These are phyloP conservation scores for Ajuga reptans DNA, from an alignment of 305 asterid species.

Conservation along the genomic window DNA sequence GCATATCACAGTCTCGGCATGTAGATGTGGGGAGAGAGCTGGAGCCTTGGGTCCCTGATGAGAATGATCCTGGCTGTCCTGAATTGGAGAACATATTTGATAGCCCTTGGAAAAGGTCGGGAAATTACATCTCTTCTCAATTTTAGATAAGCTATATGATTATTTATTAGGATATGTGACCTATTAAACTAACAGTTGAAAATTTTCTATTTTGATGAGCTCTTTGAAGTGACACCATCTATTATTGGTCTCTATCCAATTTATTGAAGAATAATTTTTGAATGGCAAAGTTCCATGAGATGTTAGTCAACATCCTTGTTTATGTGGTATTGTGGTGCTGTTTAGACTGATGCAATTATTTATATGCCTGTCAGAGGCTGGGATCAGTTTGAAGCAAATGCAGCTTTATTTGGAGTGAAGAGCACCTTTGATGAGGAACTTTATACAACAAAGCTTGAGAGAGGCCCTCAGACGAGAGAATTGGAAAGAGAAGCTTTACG, in stretches of 20 bases:
- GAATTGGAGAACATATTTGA: slow-evolving; percentile 82
- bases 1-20: slow-evolving; percentile 67
- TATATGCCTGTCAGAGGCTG: slow-evolving; percentile 56
- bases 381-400: slow-evolving; percentile 92
- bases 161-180: background rate
- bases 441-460: slow-evolving; percentile 90
- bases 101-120: slow-evolving; percentile 73
- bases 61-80: slow-evolving; percentile 53
- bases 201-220: background rate
- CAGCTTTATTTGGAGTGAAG: slow-evolving; percentile 80
- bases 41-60: slow-evolving; percentile 94
- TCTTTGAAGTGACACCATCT: background rate
- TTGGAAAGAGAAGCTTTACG: slow-evolving; percentile 78
- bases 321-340: slow-evolving; percentile 9
- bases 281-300: slow-evolving; percentile 15
- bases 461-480: slow-evolving; percentile 83
- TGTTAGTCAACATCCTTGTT: background rate
- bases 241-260: background rate
- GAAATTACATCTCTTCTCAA: slow-evolving; percentile 15
- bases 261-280: slow-evolving; percentile 15
- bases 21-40: slow-evolving; percentile 66
- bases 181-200: background rate
- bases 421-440: slow-evolving; percentile 91
- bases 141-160: slow-evolving; percentile 3
- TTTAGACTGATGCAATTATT: slow-evolving; percentile 12